Base-by-base conservation (phyloP, 148 eudicot species). In the Rhododendron henanense region DNA sequence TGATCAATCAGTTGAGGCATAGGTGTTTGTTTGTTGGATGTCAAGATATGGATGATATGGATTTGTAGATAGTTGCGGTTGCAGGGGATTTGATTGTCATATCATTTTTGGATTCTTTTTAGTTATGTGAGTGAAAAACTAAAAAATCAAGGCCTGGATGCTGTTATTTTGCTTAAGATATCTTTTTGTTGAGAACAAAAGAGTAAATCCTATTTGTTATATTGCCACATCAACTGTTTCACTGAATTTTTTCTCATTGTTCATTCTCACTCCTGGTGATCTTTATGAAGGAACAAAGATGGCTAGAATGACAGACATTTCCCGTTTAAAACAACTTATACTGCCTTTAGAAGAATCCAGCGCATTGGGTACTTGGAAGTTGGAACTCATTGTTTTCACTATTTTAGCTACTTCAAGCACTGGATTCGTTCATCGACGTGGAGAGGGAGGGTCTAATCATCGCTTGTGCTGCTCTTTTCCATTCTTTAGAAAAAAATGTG, bases 361-460 rank as follows among this genome's bases (percentile, higher is more conserved):
- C 57, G 90, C 92, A 84, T 90, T 96, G 89, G 90, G 35, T 74
- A 51, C 63, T n/a, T n/a, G n/a, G n/a, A n/a, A n/a, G n/a, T 45
- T 86, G 31, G 15, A 31, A 25, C 71, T 44, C 14, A 25, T 14
- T 83, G 14, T 83, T 50, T 85, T 86, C 79, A 28, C 21, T 53
- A 85, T 86, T 86, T 73, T 81, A 95, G 99, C 91, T 96, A 89
- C 93, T 89, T 35, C 83, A 91, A 83, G 83, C 97, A 79, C 85
- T 95, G 87, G 91, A 92, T 81, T 81, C 92, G 9, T 94, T 93
- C 87, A 91, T 93, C 37, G 97, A 95, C 61, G 94, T 95, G 85
- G 99, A 95, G 91, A 95, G 99, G 90, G 99, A 96, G 85, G 97
- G 99, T 75, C 99, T 94, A 73, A 90, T 96, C 28, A 96, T 95